Base-by-base conservation (phyloP, 2,329 filamentous ascomycete genomes). In the Epichloe festucae region DNA sequence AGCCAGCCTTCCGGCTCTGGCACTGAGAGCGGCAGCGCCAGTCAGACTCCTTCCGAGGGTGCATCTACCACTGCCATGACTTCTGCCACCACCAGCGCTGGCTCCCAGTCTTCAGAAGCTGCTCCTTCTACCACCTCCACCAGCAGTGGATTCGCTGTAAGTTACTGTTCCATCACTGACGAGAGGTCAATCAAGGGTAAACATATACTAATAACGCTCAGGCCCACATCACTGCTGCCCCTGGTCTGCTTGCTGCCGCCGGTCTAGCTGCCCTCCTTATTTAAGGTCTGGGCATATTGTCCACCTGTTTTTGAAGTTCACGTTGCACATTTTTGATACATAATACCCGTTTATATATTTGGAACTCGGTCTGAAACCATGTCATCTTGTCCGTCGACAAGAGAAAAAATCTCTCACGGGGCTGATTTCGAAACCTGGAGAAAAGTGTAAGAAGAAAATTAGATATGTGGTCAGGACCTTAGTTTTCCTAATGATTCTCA, bases 181-280 rank as follows among this genome's bases (percentile, higher is more conserved):
- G 12, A 39, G 8, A 3, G 7, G 23, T 17, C 10, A 43, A 31
- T 19, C 17, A 31, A 12, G 17, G 2, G 23, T 48, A 41, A 42
- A 46, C 31, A 38, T 10, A 27, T 34, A 8, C 38, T 23, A 4
- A 15, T 19, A 31, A 11, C 8, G 8, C 8, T 1, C 43, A 68
- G 66, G 63, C 71, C 42, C 66, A 71, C 53, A 64, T 65, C 59
- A 75, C 74, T 47, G 71, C 68, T 52, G 73, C 69, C 39, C 72
- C 73, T 21, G 75, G 73, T 52, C 56, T 76, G 47, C 54, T 77
- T 41, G 74, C 73, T 49, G 74, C 71, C 21, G 74, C 72, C 19
- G 75, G 74, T 60, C 53, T 77, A 45, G 74, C 72, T 41, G 72
- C 67, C 55, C 59, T 75, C 54, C 63, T 78, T 53, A 68, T 78